Evolutionary conservation across 1,139 yeast genomes (phyloP).

Genomic region (Pichia terricola): DNA sequence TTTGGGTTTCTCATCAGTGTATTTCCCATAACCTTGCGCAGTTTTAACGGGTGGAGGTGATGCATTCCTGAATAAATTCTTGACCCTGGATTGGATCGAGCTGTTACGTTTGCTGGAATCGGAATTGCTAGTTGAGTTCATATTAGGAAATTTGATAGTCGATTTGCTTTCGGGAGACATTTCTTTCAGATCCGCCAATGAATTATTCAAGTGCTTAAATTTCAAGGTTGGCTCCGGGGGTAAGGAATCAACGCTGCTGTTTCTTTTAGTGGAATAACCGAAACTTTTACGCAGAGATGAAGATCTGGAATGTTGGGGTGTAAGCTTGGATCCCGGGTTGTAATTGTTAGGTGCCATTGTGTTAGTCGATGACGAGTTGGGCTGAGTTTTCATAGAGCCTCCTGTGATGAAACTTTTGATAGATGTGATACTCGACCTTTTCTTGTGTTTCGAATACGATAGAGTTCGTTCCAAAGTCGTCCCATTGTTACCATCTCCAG

Average conservation of each 20-base stretch:
- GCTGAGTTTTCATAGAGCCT: constrained; percentile 16
- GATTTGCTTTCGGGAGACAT: constrained; percentile 14
- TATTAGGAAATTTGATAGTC: neutral
- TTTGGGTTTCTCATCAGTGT: no score
- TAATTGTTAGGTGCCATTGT: no score
- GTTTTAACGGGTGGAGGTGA: constrained; percentile 42
- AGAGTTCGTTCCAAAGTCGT: no score
- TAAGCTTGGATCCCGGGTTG: no score
- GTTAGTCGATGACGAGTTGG: constrained; percentile 3
- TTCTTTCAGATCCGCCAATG: constrained; percentile 11
- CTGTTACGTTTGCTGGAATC: constrained; percentile 29
- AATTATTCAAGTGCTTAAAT: constrained; percentile 2
- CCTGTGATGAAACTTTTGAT: constrained; percentile 39
- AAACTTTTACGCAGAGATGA: constrained; percentile 8
- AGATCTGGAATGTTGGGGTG: constrained; percentile 7
- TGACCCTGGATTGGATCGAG: constrained; percentile 64
- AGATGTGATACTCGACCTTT: constrained; percentile 35
- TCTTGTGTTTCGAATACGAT: constrained; percentile 16
- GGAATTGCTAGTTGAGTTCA: neutral
- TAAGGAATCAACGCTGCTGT: constrained; percentile 13
- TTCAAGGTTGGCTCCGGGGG: neutral
- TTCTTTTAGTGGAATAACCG: constrained; percentile 2
- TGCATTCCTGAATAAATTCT: constrained; percentile 43
- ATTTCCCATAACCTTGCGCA: constrained; percentile 71
- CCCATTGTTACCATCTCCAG: no score